phyloP scores from a whole-genome alignment of 139 green algal genomes.

The Chlorella sp. region DNA sequence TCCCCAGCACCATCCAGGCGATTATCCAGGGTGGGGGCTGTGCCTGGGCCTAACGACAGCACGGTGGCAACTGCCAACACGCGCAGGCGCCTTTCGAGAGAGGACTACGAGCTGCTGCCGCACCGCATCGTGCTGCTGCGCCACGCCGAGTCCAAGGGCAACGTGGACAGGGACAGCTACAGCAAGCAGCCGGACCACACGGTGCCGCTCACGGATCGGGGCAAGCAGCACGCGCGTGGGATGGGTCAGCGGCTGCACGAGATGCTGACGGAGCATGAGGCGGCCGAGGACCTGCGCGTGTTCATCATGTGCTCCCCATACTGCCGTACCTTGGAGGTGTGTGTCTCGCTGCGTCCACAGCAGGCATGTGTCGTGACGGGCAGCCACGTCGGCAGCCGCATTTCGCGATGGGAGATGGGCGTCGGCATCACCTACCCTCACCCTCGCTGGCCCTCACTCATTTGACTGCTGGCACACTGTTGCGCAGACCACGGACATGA shows the following conservation, averaged over 20 bases:
- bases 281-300: not conserved
- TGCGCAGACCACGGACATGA: constrained; percentile 18
- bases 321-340: constrained; percentile 7
- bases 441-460: too few relatives aligned
- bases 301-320: constrained; percentile 1
- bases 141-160: constrained; percentile 11
- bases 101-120: not conserved
- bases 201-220: not conserved
- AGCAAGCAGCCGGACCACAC: constrained; percentile 13
- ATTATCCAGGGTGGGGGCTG: too few relatives aligned
- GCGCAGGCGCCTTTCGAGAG: not conserved
- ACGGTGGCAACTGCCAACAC: too few relatives aligned
- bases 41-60: too few relatives aligned
- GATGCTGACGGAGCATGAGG: not conserved
- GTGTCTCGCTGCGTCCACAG: too few relatives aligned
- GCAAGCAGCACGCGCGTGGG: not conserved
- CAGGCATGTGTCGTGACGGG: too few relatives aligned
- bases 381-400: too few relatives aligned
- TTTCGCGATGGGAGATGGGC: too few relatives aligned
- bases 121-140: not conserved
- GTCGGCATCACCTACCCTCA: too few relatives aligned
- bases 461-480: too few relatives aligned
- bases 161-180: constrained; percentile 12
- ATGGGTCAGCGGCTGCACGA: not conserved
- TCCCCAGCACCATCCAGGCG: too few relatives aligned